These are phyloP conservation scores for Golubevia sp. DNA, from an alignment of 1,284 basidiomycete species.

Conservation along the genomic window DNA sequence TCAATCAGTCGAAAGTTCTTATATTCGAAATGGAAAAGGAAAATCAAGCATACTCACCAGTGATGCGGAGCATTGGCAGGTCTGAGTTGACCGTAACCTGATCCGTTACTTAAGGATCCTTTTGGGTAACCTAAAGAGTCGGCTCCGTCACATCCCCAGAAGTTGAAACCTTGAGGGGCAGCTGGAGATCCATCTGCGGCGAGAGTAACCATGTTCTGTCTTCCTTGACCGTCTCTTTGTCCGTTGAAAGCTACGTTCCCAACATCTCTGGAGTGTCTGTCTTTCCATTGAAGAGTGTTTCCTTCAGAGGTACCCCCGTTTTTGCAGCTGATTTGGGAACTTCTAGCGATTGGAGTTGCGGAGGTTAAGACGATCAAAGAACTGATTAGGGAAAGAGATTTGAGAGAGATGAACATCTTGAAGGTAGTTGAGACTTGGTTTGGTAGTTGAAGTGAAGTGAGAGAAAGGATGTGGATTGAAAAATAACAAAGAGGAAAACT, in stretches of 20 bases:
- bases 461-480: too few species aligned
- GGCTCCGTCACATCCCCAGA: background rate
- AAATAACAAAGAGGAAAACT: too few species aligned
- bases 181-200: background rate
- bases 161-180: background rate
- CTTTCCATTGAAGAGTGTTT: background rate
- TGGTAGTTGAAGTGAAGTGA: too few species aligned
- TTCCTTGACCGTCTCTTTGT: background rate
- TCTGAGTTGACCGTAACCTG: background rate
- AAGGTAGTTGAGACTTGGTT: too few species aligned
- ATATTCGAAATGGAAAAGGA: too few species aligned
- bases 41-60: too few species aligned
- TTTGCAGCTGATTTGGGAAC: background rate
- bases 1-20: too few species aligned
- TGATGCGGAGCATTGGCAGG: background rate
- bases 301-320: background rate
- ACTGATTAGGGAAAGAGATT: too few species aligned
- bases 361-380: background rate
- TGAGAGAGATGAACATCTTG: too few species aligned
- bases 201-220: background rate
- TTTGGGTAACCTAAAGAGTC: background rate
- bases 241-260: background rate
- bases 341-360: background rate
- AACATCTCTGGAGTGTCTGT: background rate
- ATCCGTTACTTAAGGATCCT: background rate